Evolutionary conservation across 108 stramenopile genomes (phyloP), one percentile per base, ranked within the genome.

Genomic region (Stephanodiscus triporus): DNA sequence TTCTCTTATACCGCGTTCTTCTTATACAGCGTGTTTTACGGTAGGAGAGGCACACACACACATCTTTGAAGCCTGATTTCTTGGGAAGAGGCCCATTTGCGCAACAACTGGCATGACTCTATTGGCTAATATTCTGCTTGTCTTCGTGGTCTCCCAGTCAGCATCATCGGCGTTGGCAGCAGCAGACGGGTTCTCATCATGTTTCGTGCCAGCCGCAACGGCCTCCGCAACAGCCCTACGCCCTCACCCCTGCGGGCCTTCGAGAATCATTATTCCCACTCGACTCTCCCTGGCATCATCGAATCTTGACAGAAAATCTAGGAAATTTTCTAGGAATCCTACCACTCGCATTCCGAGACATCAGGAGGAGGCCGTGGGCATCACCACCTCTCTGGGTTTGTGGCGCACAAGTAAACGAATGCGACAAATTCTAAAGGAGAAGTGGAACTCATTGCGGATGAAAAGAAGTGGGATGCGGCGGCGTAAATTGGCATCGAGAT

Each of bases 351-450:
- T 61, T 0, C 60, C 60, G 20, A 17, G 60, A 38, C 45, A 61
- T 38, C 48, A 60, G 11, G 47, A 56, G 16, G 76, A 77, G 48
- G 69, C 56, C 14, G 76, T 63, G 32, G 76, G 76, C 10, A 70
- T 77, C 16, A 59, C 76, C 40, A 30, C 40, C 36, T 62, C 68
- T 0, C 30, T 77, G 5, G 76, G 69, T 6, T 40, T 77, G 6
- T 77, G 69, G 69, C 69, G 76, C 47, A 14, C 64, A 9, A 63
- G 53, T 32, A 32, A 27, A 34, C 53, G 69, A 6, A 54, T 47
- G 37, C 19, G 19, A 51, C 54, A 29, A 30, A 27, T 57, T 14
- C 5, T 69, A 22, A 57, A 66, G 43, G 57, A 55, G 29, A 58
- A 63, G 27, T 47, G 54, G 36, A 43, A 63, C 4, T 27, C 54